Base-by-base conservation (phyloP, 2,329 filamentous ascomycete species). In the Hyphodiscus sp. region DNA sequence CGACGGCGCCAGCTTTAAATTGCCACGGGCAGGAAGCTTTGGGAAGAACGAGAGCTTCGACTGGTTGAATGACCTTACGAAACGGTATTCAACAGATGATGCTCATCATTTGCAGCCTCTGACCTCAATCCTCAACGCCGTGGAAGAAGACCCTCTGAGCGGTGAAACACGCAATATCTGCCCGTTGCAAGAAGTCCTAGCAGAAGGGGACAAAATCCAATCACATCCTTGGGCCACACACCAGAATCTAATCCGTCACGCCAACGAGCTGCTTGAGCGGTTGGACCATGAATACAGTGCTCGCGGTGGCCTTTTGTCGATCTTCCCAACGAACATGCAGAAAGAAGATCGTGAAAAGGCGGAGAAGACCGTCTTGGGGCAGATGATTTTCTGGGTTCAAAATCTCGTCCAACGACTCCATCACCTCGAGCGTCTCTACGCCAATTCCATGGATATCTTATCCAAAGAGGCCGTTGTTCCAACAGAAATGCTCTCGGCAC, bases 251-350 rank as follows among this genome's bases (percentile, higher is more conserved):
- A 68, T 81, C 26, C 71, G 74, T 69, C 81, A 83, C 63, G 79
- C 80, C 55, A 83, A 83, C 62, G 73, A 77, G 54, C 78, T 80
- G 49, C 75, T 84, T 6, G 80, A 83, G 68, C 71, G 78, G 1
- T 73, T 84, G 7, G 81, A 84, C 58, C 78, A 83, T 62, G 80
- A 83, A 64, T 80, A 76, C 60, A 72, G 73, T 44, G 70, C 74
- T 23, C 76, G 77, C 38, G 81, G 81, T 16, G 81, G 81, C 2
- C 67, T 84, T 18, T 69, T 83, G 43, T 74, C 76, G 18, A 68
- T 83, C 8, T 71, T 84, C 1, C 81, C 80, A 0, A 69, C 70
- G 2, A 69, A 72, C 16, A 64, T 65, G 2, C 66, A 68, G 6
- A 60, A 61, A 16, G 64, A 69, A 13, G 69, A 76, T 48, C 67